These are phyloP conservation scores for Boletus pseudopeckii DNA, from an alignment of 768 basidiomycete genomes.

Conservation along the genomic window DNA sequence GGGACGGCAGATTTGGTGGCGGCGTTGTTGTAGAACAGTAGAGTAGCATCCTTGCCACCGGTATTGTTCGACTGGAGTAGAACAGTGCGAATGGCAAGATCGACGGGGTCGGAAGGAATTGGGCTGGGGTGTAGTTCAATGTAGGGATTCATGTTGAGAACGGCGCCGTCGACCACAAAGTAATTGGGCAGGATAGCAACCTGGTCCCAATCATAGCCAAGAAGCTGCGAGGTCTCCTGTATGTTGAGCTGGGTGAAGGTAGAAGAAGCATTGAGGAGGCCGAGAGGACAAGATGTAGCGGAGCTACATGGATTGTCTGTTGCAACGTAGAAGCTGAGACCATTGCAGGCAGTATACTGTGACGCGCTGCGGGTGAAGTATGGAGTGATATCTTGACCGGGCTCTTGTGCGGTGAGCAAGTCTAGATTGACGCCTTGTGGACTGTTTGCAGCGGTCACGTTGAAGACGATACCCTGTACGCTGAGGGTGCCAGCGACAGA, in stretches of 20 bases:
- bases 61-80: conserved; percentile 44
- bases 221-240: conserved; percentile 58
- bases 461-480: conserved; percentile 73
- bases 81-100: conserved; percentile 76
- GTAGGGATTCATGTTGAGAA: conserved; percentile 91
- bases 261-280: conserved; percentile 49
- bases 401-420: conserved; percentile 46
- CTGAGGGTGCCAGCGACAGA: conserved; percentile 62
- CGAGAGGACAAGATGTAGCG: conserved; percentile 63
- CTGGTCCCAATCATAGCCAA: conserved; percentile 92
- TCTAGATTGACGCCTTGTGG: conserved; percentile 55
- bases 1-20: conserved; percentile 65
- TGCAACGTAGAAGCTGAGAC: conserved; percentile 64
- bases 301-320: conserved; percentile 68
- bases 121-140: conserved; percentile 65
- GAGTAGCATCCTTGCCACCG: conserved; percentile 86
- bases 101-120: conserved; percentile 72
- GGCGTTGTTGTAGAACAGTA: conserved; percentile 72
- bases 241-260: conserved; percentile 64
- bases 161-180: conserved; percentile 89
- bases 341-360: conserved; percentile 63
- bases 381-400: conserved; percentile 90
- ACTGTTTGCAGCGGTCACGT: conserved; percentile 52
- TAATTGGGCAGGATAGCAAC: conserved; percentile 69
- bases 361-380: conserved; percentile 69